Evolutionary conservation across 1,139 yeast species (phyloP).

Genomic region (Hansenula lynferdii): DNA sequence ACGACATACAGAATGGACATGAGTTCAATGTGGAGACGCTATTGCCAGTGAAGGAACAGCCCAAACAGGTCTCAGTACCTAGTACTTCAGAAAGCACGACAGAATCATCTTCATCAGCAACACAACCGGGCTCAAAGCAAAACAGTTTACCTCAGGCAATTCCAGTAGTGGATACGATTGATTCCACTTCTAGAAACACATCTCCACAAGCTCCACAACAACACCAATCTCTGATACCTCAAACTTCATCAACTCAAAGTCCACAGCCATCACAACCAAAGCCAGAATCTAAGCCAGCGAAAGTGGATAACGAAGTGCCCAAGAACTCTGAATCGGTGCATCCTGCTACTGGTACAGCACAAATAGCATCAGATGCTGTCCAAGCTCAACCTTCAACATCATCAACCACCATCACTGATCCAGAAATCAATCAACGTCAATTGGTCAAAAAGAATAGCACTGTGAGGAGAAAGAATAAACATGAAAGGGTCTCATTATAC

Average conservation of each 20-base stretch:
- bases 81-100: too few species aligned
- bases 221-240: too few species aligned
- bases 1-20: slow-evolving; percentile 38
- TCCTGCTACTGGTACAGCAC: not conserved
- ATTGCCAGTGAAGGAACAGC: too few species aligned
- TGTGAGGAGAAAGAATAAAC: slow-evolving; percentile 20
- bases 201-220: too few species aligned
- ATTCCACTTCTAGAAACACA: too few species aligned
- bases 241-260: not conserved
- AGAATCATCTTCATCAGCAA: too few species aligned
- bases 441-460: slow-evolving; percentile 7
- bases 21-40: slow-evolving; percentile 7
- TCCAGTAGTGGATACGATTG: too few species aligned
- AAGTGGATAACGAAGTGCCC: not conserved
- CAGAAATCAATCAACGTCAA: not conserved
- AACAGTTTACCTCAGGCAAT: too few species aligned
- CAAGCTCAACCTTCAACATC: not conserved
- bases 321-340: not conserved
- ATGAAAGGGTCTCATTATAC: slow-evolving; percentile 19
- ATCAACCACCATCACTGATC: not conserved
- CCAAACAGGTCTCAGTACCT: too few species aligned
- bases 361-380: not conserved
- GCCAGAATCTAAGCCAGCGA: not conserved
- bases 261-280: not conserved
- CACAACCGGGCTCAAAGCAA: too few species aligned